These are phyloP conservation scores for Ceratobasidium sp. DNA, from an alignment of 1,284 basidiomycete species.

Conservation along the genomic window DNA sequence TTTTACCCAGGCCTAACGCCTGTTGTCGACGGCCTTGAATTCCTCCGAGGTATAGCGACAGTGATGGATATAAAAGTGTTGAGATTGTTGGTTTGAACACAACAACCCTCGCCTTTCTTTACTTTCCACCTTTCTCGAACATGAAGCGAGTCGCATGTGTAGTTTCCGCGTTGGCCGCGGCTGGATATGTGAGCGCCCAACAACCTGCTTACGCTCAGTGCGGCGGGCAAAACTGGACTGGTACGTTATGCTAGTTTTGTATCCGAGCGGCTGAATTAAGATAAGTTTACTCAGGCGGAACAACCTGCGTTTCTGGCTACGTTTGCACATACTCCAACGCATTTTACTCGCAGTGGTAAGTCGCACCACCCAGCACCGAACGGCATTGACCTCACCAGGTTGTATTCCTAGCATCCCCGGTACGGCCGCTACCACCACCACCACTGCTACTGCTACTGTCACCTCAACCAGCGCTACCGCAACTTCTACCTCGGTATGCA, in stretches of 20 bases:
- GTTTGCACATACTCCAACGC: slow-evolving; percentile 46
- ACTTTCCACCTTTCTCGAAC: neutral
- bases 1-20: neutral
- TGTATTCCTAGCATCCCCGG: neutral
- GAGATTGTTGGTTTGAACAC: neutral
- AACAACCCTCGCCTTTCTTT: neutral
- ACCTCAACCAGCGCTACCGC: slow-evolving; percentile 46
- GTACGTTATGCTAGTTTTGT: neutral
- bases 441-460: slow-evolving; percentile 36
- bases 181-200: slow-evolving; percentile 45
- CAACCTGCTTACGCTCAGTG: slow-evolving; percentile 44
- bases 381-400: neutral
- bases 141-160: slow-evolving; percentile 22
- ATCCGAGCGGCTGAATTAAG: neutral
- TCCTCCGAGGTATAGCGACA: slow-evolving; percentile 11
- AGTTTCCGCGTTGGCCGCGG: slow-evolving; percentile 33
- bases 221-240: slow-evolving; percentile 41
- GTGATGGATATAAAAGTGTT: neutral
- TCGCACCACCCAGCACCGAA: neutral
- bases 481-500: slow-evolving; percentile 42
- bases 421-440: slow-evolving; percentile 9
- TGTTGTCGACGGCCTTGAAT: too few relatives aligned
- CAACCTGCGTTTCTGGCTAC: slow-evolving; percentile 47
- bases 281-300: slow-evolving; percentile 21
- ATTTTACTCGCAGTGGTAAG: slow-evolving; percentile 44